Evolutionary conservation across 495 filamentous ascomycete species (phyloP), one percentile per base, ranked within the genome.

Genomic region (Neurospora discreta): DNA sequence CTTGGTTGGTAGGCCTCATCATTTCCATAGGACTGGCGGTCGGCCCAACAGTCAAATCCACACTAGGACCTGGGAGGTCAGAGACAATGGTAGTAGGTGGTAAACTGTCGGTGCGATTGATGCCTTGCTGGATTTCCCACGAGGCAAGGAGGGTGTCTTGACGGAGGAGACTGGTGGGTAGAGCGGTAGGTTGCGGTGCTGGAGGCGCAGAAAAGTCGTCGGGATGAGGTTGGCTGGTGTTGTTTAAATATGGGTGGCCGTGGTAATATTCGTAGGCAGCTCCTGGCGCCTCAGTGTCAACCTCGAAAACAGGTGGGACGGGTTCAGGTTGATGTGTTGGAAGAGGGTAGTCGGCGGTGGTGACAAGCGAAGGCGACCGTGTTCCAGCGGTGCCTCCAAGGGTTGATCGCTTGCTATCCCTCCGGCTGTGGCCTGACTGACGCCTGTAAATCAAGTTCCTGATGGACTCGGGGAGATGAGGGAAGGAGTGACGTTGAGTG

Each of bases 1-100:
- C 73, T 39, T 76, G 72, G 73, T 80, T 84, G 69, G 83, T 82
- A 15, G 83, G 83, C 68, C 79, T 80, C 79, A 84, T 84, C 75
- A 84, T 77, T 65, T 81, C 79, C 82, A 84, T 84, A 30, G 83
- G 83, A 43, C 78, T 79, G 11, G 70, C 78, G 69, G 77, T 80
- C 16, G 79, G 78, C 4, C 72, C 74, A 26, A 44, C 42, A 65
- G 20, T 69, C 16, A 71, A 70, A n/a, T 78, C 70, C 10, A 75
- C 46, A 41, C 73, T 65, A 20, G 74, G 69, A 38, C 74, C 76
- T 20, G 73, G 75, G n/a, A 80, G 73, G 46, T 80, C 79, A 1
- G 79, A 68, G 44, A 80, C 77, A 42, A 80, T 80, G 41, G 74
- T 75, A 9, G 74, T 78, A 8, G 70, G 69, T 6, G 79, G 78